Conservation (phyloP, 495 filamentous ascomycete genomes). For the Thermothielavioides terrestris region DNA sequence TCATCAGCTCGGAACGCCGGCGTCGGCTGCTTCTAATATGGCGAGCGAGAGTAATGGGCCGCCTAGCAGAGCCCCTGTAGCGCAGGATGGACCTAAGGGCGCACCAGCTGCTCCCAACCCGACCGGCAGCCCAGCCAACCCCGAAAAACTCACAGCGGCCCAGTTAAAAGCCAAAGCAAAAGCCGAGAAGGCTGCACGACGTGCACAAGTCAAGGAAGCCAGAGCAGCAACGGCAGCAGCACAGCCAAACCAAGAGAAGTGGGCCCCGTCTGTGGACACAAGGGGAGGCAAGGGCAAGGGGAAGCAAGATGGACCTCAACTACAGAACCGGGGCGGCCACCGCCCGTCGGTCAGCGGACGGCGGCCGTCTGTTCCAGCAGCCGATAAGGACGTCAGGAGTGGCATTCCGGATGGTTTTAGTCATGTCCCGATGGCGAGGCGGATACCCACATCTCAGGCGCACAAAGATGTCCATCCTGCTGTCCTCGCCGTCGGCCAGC, state of each 20-base stretch:
- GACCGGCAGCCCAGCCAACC: conserved; percentile 4
- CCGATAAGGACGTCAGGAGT: conserved; percentile 36
- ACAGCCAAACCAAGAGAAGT: conserved; percentile 1
- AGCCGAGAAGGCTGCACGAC: conserved; percentile 66
- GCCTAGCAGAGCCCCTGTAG: conserved; percentile 8
- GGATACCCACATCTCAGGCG: conserved; percentile 63
- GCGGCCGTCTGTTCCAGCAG: conserved; percentile 36
- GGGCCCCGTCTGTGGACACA: conserved; percentile 16
- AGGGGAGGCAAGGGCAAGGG: conserved; percentile 37
- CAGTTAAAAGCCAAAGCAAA: conserved; percentile 72
- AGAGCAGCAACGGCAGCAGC: conserved; percentile 20
- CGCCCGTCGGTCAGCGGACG: conserved; percentile 29
- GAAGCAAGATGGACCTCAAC: conserved; percentile 41
- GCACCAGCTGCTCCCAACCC: conserved; percentile 4
- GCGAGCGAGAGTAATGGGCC: conserved; percentile 17
- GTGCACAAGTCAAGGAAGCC: conserved; percentile 53
- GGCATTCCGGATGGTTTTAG: conserved; percentile 65
- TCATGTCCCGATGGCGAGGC: conserved; percentile 71
- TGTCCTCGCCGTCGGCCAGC: conserved; percentile 74
- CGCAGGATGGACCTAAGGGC: conserved; percentile 2
- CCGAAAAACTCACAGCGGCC: conserved; percentile 48
- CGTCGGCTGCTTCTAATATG: conserved; percentile 10
- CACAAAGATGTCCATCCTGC: conserved; percentile 86
- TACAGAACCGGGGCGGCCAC: conserved; percentile 27
- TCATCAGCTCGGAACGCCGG: neutral